These are phyloP conservation scores for Punica granatum DNA, from an alignment of 345 rosid genomes.

Conservation along the genomic window DNA sequence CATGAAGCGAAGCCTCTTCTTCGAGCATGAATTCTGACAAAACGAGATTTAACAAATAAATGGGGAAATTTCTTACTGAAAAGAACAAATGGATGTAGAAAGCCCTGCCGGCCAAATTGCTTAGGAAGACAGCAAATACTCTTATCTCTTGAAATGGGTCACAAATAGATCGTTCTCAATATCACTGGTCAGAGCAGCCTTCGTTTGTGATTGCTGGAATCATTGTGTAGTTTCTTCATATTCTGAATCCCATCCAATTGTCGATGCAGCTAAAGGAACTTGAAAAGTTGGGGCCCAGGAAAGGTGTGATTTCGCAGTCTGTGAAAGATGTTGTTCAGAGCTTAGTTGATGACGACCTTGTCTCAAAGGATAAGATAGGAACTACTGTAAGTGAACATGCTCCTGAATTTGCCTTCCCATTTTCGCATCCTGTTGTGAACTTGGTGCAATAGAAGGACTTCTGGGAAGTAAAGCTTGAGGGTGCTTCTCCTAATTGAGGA, in stretches of 20 bases:
- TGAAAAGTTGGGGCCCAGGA: slow-evolving; percentile 85
- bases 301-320: slow-evolving; percentile 85
- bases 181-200: not conserved
- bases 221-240: not conserved
- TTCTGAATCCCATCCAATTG: not conserved
- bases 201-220: not conserved
- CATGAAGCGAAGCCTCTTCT: too few relatives aligned
- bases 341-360: slow-evolving; percentile 93
- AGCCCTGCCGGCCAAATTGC: not conserved
- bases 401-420: not conserved
- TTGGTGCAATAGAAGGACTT: not conserved
- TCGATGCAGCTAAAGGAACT: slow-evolving; percentile 74
- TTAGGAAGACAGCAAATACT: not conserved
- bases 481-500: not conserved
- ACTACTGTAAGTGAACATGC: slow-evolving; percentile 53
- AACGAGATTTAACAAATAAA: not conserved
- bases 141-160: not conserved
- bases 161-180: not conserved
- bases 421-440: not conserved
- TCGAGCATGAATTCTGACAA: not conserved
- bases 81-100: not conserved
- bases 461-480: not conserved
- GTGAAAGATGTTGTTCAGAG: slow-evolving; percentile 94
- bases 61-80: not conserved
- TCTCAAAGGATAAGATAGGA: slow-evolving; percentile 80